Evolutionary conservation across 805 yeast genomes (phyloP), one percentile per base, ranked within the genome.

Genomic region (Lipomyces kockii): DNA sequence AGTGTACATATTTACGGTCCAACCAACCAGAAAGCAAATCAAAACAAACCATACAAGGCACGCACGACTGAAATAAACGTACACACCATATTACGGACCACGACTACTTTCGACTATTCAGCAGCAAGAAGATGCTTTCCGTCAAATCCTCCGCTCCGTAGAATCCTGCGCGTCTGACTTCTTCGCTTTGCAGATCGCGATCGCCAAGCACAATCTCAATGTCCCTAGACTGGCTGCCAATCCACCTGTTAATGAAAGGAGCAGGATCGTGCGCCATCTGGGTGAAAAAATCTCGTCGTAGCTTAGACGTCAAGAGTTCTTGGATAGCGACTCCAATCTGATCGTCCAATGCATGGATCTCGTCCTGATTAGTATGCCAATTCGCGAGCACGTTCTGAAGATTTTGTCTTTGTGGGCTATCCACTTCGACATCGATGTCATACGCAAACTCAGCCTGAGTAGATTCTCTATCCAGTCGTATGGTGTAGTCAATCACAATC

Each of bases 141-240:
- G 86, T 85, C 64, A 95, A 81, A 69, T 91, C 91, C 34, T 72
- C 74, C 74, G 91, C 93, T 55, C 87, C 86, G 78, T 90, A 95
- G 78, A 89, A 95, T 20, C 87, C 87, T 2, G 97, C 86, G 74
- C 89, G 85, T 80, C 99, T 87, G 4, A 92, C 97, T 25, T 86
- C 82, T 76, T 93, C 98, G 79, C 94, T 98, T 76, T 88, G 88
- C 78, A 88, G 90, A 9, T 93, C 94, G 73, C 90, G 95, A 74
- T 95, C 98, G 71, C 97, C 92, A 67, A 92, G 85, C 71, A 95
- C 83, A 14, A 94, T 90, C 79, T 90, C 92, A 75, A 95, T 83
- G 59, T 94, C 90, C 67, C 92, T 91, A 17, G 92, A 83, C 77
- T 95, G 97, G 56, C 92, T 88, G 56, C 87, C 89, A 69, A 88